Evolutionary conservation across 805 yeast genomes (phyloP).

Genomic region (Wickerhamiella lipophila): DNA sequence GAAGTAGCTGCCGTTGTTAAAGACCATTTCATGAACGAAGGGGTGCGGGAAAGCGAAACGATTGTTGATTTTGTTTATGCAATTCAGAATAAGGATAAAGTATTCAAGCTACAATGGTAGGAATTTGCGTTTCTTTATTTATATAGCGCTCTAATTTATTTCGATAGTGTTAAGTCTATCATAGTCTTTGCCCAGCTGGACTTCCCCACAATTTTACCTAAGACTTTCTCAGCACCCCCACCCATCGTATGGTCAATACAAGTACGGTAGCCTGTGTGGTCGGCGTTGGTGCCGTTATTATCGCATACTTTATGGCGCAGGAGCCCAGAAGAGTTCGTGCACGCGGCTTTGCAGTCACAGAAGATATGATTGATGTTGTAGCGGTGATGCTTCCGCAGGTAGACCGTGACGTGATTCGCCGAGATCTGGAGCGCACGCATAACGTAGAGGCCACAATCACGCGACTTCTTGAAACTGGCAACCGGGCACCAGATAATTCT

Average conservation of each 20-base stretch:
- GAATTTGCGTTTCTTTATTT: no score
- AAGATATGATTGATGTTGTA: slow-evolving; percentile 69
- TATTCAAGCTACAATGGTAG: slow-evolving; percentile 22
- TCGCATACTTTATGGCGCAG: slow-evolving; percentile 14
- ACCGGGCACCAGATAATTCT: neutral
- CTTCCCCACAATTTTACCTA: neutral
- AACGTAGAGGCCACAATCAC: slow-evolving; percentile 43
- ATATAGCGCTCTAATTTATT: neutral
- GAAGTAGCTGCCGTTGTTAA: slow-evolving; percentile 50
- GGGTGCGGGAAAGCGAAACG: slow-evolving; percentile 69
- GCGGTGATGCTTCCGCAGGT: slow-evolving; percentile 68
- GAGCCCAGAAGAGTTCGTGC: slow-evolving; percentile 4
- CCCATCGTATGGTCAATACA: slow-evolving; percentile 18
- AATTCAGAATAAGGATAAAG: slow-evolving; percentile 53
- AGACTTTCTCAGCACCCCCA: slow-evolving; percentile 1
- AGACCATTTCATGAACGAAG: slow-evolving; percentile 49
- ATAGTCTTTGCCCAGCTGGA: neutral
- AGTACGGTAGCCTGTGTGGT: slow-evolving; percentile 19
- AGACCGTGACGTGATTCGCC: slow-evolving; percentile 54
- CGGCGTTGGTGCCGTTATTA: slow-evolving; percentile 18
- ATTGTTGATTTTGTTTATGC: slow-evolving; percentile 81
- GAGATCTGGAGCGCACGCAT: slow-evolving; percentile 53
- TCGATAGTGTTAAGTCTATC: neutral
- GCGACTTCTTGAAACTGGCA: slow-evolving; percentile 33
- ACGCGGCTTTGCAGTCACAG: slow-evolving; percentile 26